Percentiles rank a stretch among this genome's conserved stretches.
These are phyloP conservation scores for Cladosporium sp. DNA, from an alignment of 2,329 filamentous ascomycete genomes.

Conservation along the genomic window DNA sequence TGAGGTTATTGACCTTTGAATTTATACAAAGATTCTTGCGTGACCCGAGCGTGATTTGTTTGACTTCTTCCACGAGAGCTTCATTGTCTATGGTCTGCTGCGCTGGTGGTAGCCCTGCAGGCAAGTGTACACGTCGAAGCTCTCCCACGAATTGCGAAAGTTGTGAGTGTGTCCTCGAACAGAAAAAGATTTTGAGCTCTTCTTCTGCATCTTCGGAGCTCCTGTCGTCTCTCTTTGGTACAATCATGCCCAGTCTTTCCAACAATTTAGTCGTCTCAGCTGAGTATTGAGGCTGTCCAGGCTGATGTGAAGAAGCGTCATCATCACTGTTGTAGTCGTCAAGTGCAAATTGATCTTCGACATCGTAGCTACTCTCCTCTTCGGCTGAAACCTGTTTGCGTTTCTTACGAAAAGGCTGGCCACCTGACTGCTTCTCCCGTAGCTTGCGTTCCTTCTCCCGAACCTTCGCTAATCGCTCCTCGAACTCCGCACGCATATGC, in stretches of 20 bases:
- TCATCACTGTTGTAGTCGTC: conserved; percentile 68
- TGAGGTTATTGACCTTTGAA: conserved; percentile 67
- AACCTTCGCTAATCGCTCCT: conserved; percentile 63
- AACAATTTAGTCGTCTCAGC: conserved; percentile 72
- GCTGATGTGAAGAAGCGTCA: conserved; percentile 35
- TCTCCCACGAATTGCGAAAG: conserved; percentile 83
- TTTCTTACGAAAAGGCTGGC: conserved; percentile 42
- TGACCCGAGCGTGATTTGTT: conserved; percentile 78
- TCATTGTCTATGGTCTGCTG: neutral
- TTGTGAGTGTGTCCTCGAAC: conserved; percentile 89
- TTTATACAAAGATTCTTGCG: conserved; percentile 91
- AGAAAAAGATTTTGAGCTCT: conserved; percentile 82
- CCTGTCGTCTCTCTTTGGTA: conserved; percentile 33
- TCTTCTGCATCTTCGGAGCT: conserved; percentile 52
- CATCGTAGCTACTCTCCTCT: conserved; percentile 30
- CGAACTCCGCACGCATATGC: conserved; percentile 65
- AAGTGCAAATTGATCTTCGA: conserved; percentile 69
- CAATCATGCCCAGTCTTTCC: conserved; percentile 50
- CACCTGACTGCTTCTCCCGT: conserved; percentile 34
- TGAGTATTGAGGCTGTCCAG: conserved; percentile 44
- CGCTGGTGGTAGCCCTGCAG: conserved; percentile 56
- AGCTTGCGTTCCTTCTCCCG: conserved; percentile 59
- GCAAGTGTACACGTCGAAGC: conserved; percentile 71
- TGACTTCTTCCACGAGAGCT: conserved; percentile 58
- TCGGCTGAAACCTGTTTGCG: conserved; percentile 29